Percentiles rank a stretch among this genome's conserved stretches.
Evolutionary conservation across 2,329 filamentous ascomycete species (phyloP).

Genomic region (Xylaria digitata): DNA sequence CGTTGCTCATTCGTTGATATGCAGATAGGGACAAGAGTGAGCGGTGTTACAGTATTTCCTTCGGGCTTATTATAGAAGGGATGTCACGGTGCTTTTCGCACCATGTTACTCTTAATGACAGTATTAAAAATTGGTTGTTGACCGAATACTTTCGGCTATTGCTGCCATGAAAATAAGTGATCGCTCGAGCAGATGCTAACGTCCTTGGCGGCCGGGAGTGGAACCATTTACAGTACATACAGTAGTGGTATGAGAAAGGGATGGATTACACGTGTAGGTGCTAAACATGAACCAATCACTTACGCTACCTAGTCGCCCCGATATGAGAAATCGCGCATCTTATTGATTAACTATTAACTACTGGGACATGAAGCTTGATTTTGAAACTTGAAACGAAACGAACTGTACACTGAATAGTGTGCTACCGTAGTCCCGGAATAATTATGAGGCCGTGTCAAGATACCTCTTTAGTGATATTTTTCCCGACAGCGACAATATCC

Average conservation of each 20-base stretch:
- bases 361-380: neutral
- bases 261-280: neutral
- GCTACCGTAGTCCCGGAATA: slow-evolving; percentile 8
- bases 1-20: neutral
- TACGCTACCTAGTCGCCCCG: neutral
- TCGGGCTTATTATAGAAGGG: too few relatives aligned
- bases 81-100: neutral
- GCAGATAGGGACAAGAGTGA: neutral
- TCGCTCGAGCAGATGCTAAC: too few relatives aligned
- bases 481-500: neutral
- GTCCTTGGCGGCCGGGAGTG: neutral
- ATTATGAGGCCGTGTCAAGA: neutral
- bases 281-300: neutral
- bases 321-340: neutral
- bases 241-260: too few relatives aligned
- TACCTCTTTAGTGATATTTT: neutral
- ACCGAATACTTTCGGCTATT: neutral
- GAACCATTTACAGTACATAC: too few relatives aligned
- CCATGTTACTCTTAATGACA: neutral
- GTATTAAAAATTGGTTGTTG: neutral
- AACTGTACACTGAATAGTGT: neutral
- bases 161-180: neutral
- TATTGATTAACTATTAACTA: slow-evolving; percentile 1
- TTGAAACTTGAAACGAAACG: slow-evolving; percentile 33
- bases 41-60: neutral